Evolutionary conservation across 75 land plant species (phyloP), one percentile per base, ranked within the genome.

Genomic region (Sequoiadendron giganteum): DNA sequence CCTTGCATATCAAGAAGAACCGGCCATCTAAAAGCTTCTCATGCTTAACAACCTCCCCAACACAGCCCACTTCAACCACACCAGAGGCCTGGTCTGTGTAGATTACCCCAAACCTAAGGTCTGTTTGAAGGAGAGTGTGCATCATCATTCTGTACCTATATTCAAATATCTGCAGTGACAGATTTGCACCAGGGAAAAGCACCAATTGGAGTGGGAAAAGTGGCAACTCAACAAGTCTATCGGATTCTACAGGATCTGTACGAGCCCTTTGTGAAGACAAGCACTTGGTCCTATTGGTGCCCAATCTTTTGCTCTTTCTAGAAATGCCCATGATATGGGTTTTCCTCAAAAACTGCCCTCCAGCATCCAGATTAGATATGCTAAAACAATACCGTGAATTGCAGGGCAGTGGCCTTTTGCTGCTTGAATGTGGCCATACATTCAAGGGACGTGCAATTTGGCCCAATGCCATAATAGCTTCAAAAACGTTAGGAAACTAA

Each of bases 81-180:
- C 95, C 95, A 56, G 92, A 86, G 47, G 89, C 83, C 65, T 90
- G 48, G 88, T 98, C 97, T 42, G 99, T 88, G 93, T 93, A 98
- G 85, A 98, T 90, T 21, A 98, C 96, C 65, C 99, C 99, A 92
- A 98, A 98, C 45, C 99, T 94, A 83, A 97, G 95, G 86, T 98
- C 99, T 55, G 96, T 97, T 55, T 97, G 97, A 88, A 98, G 94
- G 82, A 98, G 95, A 5, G 99, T 97, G 89, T 98, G 99, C 99
- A 97, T 98, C 97, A 98, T 97, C 87, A 98, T 98, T 10, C 99
- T 92, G 93, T 98, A 98, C 68, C 99, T 94, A 90, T 95, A 98
- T 95, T 98, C 99, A 89, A 97, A 98, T 79, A 98, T 97, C 91
- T 98, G 99, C 55, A 98, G 90, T 0, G 99, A 99, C n/a, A 96